Conservation (phyloP, 2,329 filamentous ascomycete species). For the Penicillium corylophilum region DNA sequence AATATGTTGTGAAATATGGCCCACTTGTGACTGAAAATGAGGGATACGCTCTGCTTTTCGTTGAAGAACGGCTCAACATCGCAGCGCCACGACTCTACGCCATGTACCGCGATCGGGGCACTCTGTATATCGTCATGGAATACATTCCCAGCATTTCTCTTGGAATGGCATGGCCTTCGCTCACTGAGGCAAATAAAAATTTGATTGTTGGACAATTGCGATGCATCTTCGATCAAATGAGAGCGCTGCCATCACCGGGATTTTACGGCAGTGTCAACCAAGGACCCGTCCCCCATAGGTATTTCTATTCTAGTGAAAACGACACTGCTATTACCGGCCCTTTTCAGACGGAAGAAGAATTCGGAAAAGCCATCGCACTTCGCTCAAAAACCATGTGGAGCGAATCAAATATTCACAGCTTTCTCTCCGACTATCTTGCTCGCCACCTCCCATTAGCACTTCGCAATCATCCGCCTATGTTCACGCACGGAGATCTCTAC, state of each 20-base stretch:
- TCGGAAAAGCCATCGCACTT: constrained; percentile 18
- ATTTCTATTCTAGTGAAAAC: constrained; percentile 21
- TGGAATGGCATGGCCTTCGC: constrained; percentile 13
- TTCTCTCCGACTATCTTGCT: constrained; percentile 20
- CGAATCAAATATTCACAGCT: constrained; percentile 13
- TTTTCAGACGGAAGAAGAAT: constrained; percentile 21
- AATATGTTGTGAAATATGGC: constrained; percentile 24
- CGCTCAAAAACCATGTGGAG: constrained; percentile 16
- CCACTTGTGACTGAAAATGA: constrained; percentile 21
- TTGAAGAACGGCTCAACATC: constrained; percentile 18
- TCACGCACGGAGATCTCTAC: constrained; percentile 26
- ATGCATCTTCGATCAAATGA: constrained; percentile 20
- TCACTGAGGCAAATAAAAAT: constrained; percentile 10
- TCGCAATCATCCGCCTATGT: constrained; percentile 19
- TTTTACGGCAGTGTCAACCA: constrained; percentile 21
- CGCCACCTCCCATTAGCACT: constrained; percentile 20
- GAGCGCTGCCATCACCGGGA: constrained; percentile 19
- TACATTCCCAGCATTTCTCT: constrained; percentile 14
- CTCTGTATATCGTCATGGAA: constrained; percentile 21
- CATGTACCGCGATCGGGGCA: constrained; percentile 18
- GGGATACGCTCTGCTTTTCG: constrained; percentile 22
- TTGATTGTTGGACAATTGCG: constrained; percentile 1
- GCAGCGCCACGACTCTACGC: constrained; percentile 21
- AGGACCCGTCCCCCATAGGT: constrained; percentile 21
- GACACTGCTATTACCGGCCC: constrained; percentile 15